Evolutionary conservation across 805 yeast genomes (phyloP), one percentile per base, ranked within the genome.

Genomic region (Candida berthetii): DNA sequence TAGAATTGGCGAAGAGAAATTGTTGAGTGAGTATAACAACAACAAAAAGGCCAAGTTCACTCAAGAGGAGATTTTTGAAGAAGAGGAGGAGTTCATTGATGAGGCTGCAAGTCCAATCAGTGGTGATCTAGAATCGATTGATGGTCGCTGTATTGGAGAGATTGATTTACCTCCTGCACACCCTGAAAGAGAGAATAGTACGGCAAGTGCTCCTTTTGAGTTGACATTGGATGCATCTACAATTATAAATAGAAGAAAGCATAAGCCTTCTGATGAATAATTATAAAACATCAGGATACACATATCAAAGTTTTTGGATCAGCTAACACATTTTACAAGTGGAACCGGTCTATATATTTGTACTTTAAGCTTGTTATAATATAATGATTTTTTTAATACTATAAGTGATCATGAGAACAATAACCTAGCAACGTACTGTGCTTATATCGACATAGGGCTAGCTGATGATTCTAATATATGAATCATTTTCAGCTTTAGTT

Each of bases 221-320:
- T 43, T 68, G 35, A 58, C 50, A 19, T 41, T 68, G 36, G 57
- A 64, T 38, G 53, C 68, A 5, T 64, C 71, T 1, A 64, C 72
- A 0, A 68, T 68, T 34, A 57, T 66, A 7, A 65, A 62, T 47
- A 64, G 73, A 54, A 60, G 73, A 48, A 63, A 61, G 38, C 54
- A 60, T 31, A 55, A 18, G 35, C 25, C 9, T 6, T 7, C 6
- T 22, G 25, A 22, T 22, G 25, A 28, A 13, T 28, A 2, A 28
- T 3, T 28, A 28, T 28, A 28, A 31, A n/a, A n/a, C n/a, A n/a
- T n/a, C n/a, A n/a, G n/a, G n/a, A n/a, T n/a, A n/a, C n/a, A n/a
- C n/a, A n/a, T n/a, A n/a, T n/a, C n/a, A n/a, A n/a, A n/a, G n/a
- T n/a, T n/a, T n/a, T n/a, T n/a, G n/a, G n/a, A n/a, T n/a, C n/a